Conservation (phyloP, 805 yeast genomes). For the Sugiyamaella marilandica region DNA sequence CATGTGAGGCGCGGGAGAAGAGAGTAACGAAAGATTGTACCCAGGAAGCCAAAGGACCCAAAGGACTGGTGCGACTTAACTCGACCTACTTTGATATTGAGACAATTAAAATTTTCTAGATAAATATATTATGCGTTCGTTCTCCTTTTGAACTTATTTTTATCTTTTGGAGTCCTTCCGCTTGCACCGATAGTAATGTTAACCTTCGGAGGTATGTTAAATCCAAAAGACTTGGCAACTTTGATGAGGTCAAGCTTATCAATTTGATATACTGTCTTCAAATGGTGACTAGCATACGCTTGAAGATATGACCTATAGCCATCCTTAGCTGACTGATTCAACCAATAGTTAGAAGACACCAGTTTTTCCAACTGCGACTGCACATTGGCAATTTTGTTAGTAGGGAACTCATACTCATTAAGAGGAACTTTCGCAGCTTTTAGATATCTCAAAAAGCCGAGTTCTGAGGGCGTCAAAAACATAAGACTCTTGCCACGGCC, state of each 20-base stretch:
- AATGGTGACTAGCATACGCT: conserved; percentile 94
- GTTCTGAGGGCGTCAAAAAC: conserved; percentile 91
- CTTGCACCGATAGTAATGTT: conserved; percentile 94
- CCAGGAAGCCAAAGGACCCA: no score
- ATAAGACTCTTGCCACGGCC: conserved; percentile 92
- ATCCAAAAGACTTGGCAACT: conserved; percentile 94
- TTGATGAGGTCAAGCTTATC: conserved; percentile 91
- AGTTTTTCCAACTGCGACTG: conserved; percentile 90
- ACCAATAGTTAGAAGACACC: conserved; percentile 86
- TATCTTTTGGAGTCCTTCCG: conserved; percentile 47
- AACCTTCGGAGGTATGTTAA: conserved; percentile 88
- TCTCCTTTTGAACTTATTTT: conserved; percentile 3
- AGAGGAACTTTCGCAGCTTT: conserved; percentile 97
- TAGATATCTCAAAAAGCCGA: conserved; percentile 89
- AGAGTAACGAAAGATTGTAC: no score
- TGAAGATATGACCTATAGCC: conserved; percentile 96
- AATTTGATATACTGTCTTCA: conserved; percentile 93
- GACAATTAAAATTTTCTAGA: background rate
- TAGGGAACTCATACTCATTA: conserved; percentile 95
- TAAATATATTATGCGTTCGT: background rate
- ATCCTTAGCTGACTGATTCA: conserved; percentile 92
- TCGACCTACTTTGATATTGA: no score
- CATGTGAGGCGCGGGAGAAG: no score
- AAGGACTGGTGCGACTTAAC: no score
- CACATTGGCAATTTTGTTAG: conserved; percentile 90